A percentile compares a stretch with the other conserved stretches of the same genome.
Conservation (phyloP, 306 rosid genomes). For the Medicago lupulina region DNA sequence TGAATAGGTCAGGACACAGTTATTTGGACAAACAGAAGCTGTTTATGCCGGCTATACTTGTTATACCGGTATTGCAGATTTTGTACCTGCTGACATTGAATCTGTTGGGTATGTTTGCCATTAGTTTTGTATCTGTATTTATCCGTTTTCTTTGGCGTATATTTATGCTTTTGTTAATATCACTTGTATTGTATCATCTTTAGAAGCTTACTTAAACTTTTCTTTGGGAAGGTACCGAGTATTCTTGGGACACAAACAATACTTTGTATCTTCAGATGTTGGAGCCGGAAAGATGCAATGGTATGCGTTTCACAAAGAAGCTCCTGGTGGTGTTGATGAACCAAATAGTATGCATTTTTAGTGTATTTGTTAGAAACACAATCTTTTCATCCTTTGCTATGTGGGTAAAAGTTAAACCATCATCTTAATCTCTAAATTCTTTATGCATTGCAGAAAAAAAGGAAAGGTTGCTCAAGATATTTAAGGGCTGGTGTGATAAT, state of each 20-base stretch:
- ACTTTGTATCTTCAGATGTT: slow-evolving; percentile 97
- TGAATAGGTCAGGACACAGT: slow-evolving; percentile 76
- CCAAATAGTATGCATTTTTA: slow-evolving; percentile 58
- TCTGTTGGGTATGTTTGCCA: slow-evolving; percentile 79
- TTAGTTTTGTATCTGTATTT: slow-evolving; percentile 17
- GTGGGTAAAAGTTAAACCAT: neutral
- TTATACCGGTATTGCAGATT: slow-evolving; percentile 95
- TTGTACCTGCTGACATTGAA: slow-evolving; percentile 92
- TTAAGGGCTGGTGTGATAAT: slow-evolving; percentile 94
- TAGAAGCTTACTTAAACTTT: slow-evolving; percentile 44
- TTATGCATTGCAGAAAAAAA: slow-evolving; percentile 65
- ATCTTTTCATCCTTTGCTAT: neutral
- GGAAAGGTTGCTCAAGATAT: slow-evolving; percentile 77
- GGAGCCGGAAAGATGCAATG: slow-evolving; percentile 99
- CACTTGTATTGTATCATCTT: slow-evolving; percentile 33
- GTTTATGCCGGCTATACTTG: slow-evolving; percentile 91
- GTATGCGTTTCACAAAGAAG: slow-evolving; percentile 92
- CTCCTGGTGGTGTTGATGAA: slow-evolving; percentile 78
- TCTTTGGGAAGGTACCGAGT: slow-evolving; percentile 86
- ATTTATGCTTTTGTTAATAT: neutral
- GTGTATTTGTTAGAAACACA: slow-evolving; percentile 26
- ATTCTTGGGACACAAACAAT: slow-evolving; percentile 98
- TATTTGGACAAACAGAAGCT: slow-evolving; percentile 77
- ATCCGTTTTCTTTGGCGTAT: slow-evolving; percentile 15
- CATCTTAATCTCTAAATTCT: slow-evolving; percentile 3